A percentile compares a stretch with the other conserved stretches of the same genome.
Conservation (phyloP, 345 rosid species). For the Rhizophora mangle region DNA sequence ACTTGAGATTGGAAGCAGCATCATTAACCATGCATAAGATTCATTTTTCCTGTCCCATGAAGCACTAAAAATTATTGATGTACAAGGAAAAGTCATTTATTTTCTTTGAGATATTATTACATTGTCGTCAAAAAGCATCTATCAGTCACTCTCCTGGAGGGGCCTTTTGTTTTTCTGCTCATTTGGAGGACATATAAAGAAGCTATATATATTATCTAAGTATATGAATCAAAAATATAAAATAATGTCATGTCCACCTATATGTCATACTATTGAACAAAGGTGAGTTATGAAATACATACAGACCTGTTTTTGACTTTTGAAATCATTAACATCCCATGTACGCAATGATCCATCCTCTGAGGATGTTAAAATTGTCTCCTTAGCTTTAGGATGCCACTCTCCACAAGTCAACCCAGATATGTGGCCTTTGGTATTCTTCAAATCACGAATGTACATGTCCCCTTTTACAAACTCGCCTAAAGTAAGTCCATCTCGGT, state of each 20-base stretch:
- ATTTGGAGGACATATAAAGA: too few species aligned
- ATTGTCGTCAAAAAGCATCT: too few species aligned
- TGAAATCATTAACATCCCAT: constrained; percentile 97
- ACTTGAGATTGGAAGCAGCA: background rate
- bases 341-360: constrained; percentile 95
- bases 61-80: too few species aligned
- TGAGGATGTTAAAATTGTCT: constrained; percentile 86
- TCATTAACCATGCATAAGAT: background rate
- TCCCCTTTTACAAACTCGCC: constrained; percentile 98
- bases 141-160: too few species aligned
- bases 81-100: too few species aligned
- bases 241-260: background rate
- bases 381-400: constrained; percentile 86
- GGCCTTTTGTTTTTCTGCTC: too few species aligned
- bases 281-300: background rate
- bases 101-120: too few species aligned
- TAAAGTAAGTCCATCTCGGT: constrained; percentile 90
- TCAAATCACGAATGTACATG: constrained; percentile 95
- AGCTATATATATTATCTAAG: too few species aligned
- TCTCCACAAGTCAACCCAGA: constrained; percentile 92
- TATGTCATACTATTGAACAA: background rate
- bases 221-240: too few species aligned
- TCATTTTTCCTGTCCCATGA: too few species aligned
- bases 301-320: constrained; percentile 84
- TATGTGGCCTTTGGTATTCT: constrained; percentile 95